Conservation (phyloP, 176 grass and related monocot genomes). For the Juncus effusus region DNA sequence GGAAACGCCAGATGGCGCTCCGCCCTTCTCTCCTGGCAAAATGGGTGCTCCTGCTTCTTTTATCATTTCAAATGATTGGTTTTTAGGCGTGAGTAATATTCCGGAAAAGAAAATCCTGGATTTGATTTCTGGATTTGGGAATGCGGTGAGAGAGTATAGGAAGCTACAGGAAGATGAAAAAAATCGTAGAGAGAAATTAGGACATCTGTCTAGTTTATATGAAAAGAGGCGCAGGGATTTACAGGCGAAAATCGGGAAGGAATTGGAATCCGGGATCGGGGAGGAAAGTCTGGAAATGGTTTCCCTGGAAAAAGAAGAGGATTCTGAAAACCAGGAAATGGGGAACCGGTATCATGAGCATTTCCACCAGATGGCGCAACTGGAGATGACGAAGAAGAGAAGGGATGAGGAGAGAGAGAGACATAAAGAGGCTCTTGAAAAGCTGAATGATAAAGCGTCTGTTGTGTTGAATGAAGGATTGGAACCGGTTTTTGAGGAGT, state of each 20-base stretch:
- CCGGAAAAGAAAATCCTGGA: conserved; percentile 46
- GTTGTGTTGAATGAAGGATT: conserved; percentile 50
- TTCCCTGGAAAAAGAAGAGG: conserved; percentile 15
- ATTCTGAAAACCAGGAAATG: conserved; percentile 10
- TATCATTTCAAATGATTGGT: conserved; percentile 79
- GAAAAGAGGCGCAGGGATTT: conserved; percentile 31
- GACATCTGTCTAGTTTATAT: conserved; percentile 39
- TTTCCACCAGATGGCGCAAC: conserved; percentile 27
- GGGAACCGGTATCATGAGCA: conserved; percentile 14
- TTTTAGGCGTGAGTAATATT: conserved; percentile 46
- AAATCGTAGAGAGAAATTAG: conserved; percentile 34
- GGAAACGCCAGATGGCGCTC: conserved; percentile 52
- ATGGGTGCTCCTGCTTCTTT: conserved; percentile 46
- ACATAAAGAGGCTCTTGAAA: conserved; percentile 41
- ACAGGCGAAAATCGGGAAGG: conserved; percentile 17
- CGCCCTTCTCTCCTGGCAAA: conserved; percentile 75
- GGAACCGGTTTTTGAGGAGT: conserved; percentile 51
- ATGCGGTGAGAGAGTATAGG: conserved; percentile 33
- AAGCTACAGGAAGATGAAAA: conserved; percentile 59
- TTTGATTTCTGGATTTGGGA: conserved; percentile 42
- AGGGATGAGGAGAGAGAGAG: conserved; percentile 47
- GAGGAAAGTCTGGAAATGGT: conserved; percentile 27
- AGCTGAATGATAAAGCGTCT: conserved; percentile 41
- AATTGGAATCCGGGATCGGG: background rate
- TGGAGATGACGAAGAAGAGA: conserved; percentile 38